Base-by-base conservation (phyloP, 257 asterid genomes). In the Fraxinus pennsylvanica region DNA sequence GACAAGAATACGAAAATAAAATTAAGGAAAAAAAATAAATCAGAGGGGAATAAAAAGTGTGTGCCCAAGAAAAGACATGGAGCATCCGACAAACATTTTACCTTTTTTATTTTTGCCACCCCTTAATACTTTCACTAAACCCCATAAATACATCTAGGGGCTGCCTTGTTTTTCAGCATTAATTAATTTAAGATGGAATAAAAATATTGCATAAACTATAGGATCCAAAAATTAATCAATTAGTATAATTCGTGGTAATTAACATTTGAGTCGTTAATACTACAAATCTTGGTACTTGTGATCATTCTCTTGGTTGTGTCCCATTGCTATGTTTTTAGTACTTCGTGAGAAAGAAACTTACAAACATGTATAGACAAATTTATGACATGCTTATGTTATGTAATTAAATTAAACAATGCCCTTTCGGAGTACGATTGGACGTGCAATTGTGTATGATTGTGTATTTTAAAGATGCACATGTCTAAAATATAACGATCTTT, bases 301-400 rank as follows among this genome's bases (percentile, higher is more conserved):
- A 61, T 61, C 68, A 61, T 8, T 61, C 68, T 61, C 68, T 61
- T 61, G 68, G 15, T 61, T 61, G 67, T 57, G 67, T 57, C 21
- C 12, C 27, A 19, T 21, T 21, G n/a, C 10, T 6, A 6, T 59
- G 10, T 21, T 59, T 19, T 19, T 59, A 21, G 67, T 52, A 52
- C 21, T 52, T 52, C 9, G 1, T 21, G 29, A 0, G 30, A 12
- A 21, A 59, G 67, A 59, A 59, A 59, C 29, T 0, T 19, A 59
- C 29, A 21, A 59, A 21, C 67, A 59, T 59, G 29, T 21, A 59
- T 19, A 21, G 67, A 30, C 67, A 59, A 59, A 19, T 59, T 59
- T 59, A 19, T 59, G 29, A 10, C 67, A 59, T 19, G 67, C 29
- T 21, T 5, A 2, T 6, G 12, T 4, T 1, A 19, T 17, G 13